These are phyloP conservation scores for Xylariaceae sp. DNA, from an alignment of 2,329 filamentous ascomycete genomes.

Conservation along the genomic window DNA sequence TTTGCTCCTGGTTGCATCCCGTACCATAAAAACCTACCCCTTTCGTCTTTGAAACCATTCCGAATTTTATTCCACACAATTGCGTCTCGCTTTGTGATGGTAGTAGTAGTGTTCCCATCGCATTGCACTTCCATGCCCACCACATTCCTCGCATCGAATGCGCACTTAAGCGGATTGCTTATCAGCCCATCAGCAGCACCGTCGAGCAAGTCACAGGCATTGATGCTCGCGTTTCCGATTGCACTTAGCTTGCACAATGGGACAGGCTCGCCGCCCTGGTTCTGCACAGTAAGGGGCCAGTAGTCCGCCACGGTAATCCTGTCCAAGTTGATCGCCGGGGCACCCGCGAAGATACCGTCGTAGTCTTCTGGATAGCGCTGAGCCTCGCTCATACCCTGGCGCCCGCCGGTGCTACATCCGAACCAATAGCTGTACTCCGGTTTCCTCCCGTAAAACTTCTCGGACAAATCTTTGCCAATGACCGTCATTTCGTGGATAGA, in stretches of 20 bases:
- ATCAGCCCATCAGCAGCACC: slow-evolving; percentile 56
- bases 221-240: slow-evolving; percentile 48
- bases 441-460: slow-evolving; percentile 54
- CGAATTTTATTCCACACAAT: slow-evolving; percentile 28
- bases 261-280: slow-evolving; percentile 39
- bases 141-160: slow-evolving; percentile 38
- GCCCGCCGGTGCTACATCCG: slow-evolving; percentile 62
- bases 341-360: slow-evolving; percentile 58
- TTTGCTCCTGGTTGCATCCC: slow-evolving; percentile 26
- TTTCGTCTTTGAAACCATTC: slow-evolving; percentile 31
- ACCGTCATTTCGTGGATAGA: slow-evolving; percentile 55
- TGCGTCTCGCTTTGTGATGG: slow-evolving; percentile 44
- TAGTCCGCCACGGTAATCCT: slow-evolving; percentile 37
- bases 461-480: slow-evolving; percentile 55
- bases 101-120: slow-evolving; percentile 27
- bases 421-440: slow-evolving; percentile 58
- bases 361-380: slow-evolving; percentile 61
- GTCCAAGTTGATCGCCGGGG: slow-evolving; percentile 43
- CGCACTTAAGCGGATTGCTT: slow-evolving; percentile 51
- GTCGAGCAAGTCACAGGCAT: slow-evolving; percentile 56
- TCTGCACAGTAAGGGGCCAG: slow-evolving; percentile 45
- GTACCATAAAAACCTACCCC: slow-evolving; percentile 28
- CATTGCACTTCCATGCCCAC: slow-evolving; percentile 33
- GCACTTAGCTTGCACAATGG: slow-evolving; percentile 37
- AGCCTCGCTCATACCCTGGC: slow-evolving; percentile 59